phyloP scores from a whole-genome alignment of 768 basidiomycete species.

The Goffeauzyma gilvescens region DNA sequence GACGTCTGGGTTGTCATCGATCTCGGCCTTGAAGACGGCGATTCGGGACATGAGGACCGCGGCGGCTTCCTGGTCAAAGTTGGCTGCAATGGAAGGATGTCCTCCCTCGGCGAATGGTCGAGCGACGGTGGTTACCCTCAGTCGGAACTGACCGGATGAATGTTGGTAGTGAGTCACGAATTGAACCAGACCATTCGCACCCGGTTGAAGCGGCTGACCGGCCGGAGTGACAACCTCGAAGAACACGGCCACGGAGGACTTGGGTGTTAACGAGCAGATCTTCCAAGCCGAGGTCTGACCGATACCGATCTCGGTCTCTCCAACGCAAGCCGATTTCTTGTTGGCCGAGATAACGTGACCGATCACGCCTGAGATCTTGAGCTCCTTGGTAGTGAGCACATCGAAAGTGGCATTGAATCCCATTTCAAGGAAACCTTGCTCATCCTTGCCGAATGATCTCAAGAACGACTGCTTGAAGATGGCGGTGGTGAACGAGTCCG shows the following conservation, averaged over 20 bases:
- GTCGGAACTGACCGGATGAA: constrained; percentile 75
- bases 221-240: constrained; percentile 97
- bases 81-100: constrained; percentile 75
- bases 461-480: constrained; percentile 99
- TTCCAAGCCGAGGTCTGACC: constrained; percentile 98
- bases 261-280: constrained; percentile 72
- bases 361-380: constrained; percentile 93
- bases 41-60: constrained; percentile 97
- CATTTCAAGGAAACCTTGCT: constrained; percentile 79
- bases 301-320: constrained; percentile 97
- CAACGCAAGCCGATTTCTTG: constrained; percentile 89
- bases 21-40: constrained; percentile 97
- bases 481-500: constrained; percentile 89
- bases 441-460: constrained; percentile 77
- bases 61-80: constrained; percentile 94
- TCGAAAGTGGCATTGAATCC: constrained; percentile 99
- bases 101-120: constrained; percentile 95
- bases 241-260: constrained; percentile 75
- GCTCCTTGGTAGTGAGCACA: constrained; percentile 96
- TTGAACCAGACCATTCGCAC: constrained; percentile 75
- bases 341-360: constrained; percentile 93
- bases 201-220: constrained; percentile 72
- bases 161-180: constrained; percentile 99
- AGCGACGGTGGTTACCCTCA: constrained; percentile 95
- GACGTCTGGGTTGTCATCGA: constrained; percentile 93